These are phyloP conservation scores for Notholithocarpus densiflorus DNA, from an alignment of 306 rosid species.

Conservation along the genomic window DNA sequence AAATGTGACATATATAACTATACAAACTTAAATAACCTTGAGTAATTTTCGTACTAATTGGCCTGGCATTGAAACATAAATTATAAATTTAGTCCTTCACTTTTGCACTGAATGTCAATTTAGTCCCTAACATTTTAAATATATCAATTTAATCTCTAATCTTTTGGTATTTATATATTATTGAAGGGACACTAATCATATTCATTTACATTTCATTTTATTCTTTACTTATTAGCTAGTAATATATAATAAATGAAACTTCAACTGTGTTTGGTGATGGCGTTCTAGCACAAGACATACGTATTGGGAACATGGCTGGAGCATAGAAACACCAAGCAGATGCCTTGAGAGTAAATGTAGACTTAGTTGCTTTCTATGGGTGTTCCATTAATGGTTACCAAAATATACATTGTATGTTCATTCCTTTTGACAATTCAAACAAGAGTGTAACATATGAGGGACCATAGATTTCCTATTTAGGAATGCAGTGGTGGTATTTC, in stretches of 20 bases:
- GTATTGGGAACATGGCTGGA: conserved; percentile 62
- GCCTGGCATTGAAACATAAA: too few species aligned
- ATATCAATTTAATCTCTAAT: too few species aligned
- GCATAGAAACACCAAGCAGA: conserved; percentile 73
- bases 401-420: conserved; percentile 65
- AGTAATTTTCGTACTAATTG: too few species aligned
- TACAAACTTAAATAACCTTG: too few species aligned
- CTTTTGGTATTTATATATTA: too few species aligned
- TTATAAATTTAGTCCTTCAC: too few species aligned
- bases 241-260: not conserved
- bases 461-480: conserved; percentile 75
- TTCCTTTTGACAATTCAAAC: conserved; percentile 70
- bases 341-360: conserved; percentile 69
- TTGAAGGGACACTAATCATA: too few species aligned
- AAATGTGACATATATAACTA: too few species aligned
- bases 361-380: conserved; percentile 53
- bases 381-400: conserved; percentile 60
- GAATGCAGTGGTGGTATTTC: conserved; percentile 68
- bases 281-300: conserved; percentile 67
- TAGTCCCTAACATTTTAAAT: too few species aligned
- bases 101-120: too few species aligned
- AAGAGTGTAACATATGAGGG: conserved; percentile 73
- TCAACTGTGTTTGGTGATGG: conserved; percentile 78
- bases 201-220: too few species aligned
- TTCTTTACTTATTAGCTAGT: too few species aligned